phyloP scores from a whole-genome alignment of 1,284 basidiomycete species.

The Chondrostereum purpureum region DNA sequence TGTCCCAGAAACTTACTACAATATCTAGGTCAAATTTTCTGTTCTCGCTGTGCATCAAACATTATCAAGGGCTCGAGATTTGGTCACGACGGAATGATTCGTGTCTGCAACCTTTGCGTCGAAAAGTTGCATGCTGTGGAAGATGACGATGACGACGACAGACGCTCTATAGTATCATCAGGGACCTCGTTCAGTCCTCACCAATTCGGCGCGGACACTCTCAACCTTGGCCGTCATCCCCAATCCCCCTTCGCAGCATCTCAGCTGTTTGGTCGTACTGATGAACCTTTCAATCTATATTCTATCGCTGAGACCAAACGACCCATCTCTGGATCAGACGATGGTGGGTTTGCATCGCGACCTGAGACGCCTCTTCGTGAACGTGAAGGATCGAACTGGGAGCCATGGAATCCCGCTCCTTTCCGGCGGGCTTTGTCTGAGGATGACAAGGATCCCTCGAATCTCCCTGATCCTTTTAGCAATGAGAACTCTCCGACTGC shows the following conservation, averaged over 20 bases:
- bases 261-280: conserved; percentile 70
- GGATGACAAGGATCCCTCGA: conserved; percentile 59
- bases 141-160: conserved; percentile 80
- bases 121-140: conserved; percentile 83
- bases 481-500: conserved; percentile 39
- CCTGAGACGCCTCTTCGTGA: conserved; percentile 41
- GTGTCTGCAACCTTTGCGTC: conserved; percentile 92
- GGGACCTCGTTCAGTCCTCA: conserved; percentile 56
- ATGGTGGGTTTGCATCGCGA: conserved; percentile 44
- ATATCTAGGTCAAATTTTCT: conserved; percentile 81
- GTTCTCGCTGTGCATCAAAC: conserved; percentile 93
- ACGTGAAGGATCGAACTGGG: conserved; percentile 39
- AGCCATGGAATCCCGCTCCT: conserved; percentile 59
- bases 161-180: conserved; percentile 68
- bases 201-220: conserved; percentile 48
- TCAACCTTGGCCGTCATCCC: conserved; percentile 47
- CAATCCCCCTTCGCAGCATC: conserved; percentile 87
- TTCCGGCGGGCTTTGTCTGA: conserved; percentile 77
- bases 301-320: conserved; percentile 71
- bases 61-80: conserved; percentile 94
- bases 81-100: conserved; percentile 86
- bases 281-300: conserved; percentile 72
- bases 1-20: not conserved
- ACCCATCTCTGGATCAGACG: conserved; percentile 46
- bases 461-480: conserved; percentile 33